Evolutionary conservation across 129 eudicot genomes (phyloP).

Genomic region (Oenanthe sinensis): DNA sequence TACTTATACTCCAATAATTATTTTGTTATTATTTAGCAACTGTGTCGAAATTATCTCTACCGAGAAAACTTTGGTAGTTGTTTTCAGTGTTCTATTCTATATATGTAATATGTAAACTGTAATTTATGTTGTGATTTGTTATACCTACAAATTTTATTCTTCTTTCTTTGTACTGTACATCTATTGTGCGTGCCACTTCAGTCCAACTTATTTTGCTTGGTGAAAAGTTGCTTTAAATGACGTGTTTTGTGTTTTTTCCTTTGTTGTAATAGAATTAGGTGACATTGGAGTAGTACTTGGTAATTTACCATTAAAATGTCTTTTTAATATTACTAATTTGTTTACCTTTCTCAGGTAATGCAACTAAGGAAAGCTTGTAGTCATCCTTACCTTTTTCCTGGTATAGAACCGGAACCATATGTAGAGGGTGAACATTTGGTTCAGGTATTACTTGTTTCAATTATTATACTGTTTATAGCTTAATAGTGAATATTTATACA

Average conservation of each 20-base stretch:
- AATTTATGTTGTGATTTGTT: not conserved
- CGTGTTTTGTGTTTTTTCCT: not conserved
- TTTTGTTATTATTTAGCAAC: not conserved
- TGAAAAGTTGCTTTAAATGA: not conserved
- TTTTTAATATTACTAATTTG: not conserved
- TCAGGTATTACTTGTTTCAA: slow-evolving; percentile 36
- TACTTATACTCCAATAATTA: not conserved
- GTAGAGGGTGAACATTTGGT: slow-evolving; percentile 98
- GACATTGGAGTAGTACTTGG: not conserved
- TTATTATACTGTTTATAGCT: too few species aligned
- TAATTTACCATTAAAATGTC: not conserved
- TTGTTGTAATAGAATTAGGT: not conserved
- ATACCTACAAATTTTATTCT: not conserved
- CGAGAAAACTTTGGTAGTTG: not conserved
- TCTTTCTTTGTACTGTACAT: not conserved
- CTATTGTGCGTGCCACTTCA: not conserved
- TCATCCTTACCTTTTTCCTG: slow-evolving; percentile 98
- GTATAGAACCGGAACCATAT: slow-evolving; percentile 98
- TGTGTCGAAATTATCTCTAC: not conserved
- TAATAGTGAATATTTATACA: not conserved
- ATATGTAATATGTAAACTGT: not conserved
- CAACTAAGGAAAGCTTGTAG: slow-evolving; percentile 97
- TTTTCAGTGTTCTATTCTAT: not conserved
- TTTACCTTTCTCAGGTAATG: slow-evolving; percentile 51
- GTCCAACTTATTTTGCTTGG: not conserved